Percentiles rank a stretch among this genome's conserved stretches.
These are phyloP conservation scores for Debaryomycetaceae sp. DNA, from an alignment of 1,139 yeast genomes.

Conservation along the genomic window DNA sequence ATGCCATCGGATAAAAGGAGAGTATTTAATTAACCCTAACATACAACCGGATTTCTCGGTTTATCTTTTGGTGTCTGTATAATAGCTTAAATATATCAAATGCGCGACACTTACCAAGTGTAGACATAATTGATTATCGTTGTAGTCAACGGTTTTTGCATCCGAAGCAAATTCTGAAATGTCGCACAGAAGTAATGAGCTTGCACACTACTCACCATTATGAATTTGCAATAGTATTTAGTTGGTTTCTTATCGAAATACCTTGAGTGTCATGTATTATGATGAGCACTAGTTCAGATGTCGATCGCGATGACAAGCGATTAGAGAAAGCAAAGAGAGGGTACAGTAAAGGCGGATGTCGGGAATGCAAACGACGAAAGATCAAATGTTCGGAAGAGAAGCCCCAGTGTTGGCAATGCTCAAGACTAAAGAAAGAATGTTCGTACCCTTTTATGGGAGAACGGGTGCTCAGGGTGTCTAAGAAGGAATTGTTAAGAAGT, in stretches of 20 bases:
- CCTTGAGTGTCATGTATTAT: too few species aligned
- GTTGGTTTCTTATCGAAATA: too few species aligned
- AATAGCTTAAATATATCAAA: not conserved
- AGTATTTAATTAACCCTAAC: not conserved
- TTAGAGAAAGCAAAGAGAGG: slow-evolving; percentile 11
- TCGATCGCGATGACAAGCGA: not conserved
- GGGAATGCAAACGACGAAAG: slow-evolving; percentile 40
- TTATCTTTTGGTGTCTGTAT: not conserved
- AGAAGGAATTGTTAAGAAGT: slow-evolving; percentile 9
- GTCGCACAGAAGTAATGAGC: too few species aligned
- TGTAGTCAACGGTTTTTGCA: too few species aligned
- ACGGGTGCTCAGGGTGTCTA: slow-evolving; percentile 26
- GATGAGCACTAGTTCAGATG: not conserved
- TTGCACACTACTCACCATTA: too few species aligned
- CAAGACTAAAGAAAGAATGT: slow-evolving; percentile 30
- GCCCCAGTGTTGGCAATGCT: slow-evolving; percentile 51
- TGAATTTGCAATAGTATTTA: too few species aligned
- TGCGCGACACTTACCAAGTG: not conserved
- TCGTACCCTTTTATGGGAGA: slow-evolving; percentile 33
- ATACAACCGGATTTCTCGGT: too few species aligned
- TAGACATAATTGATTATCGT: not conserved
- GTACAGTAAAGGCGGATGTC: slow-evolving; percentile 37
- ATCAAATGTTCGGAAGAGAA: slow-evolving; percentile 58
- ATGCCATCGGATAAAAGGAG: not conserved
- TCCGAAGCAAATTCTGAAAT: too few species aligned